Evolutionary conservation across 768 basidiomycete species (phyloP).

Genomic region (Agaricus subrufescens): DNA sequence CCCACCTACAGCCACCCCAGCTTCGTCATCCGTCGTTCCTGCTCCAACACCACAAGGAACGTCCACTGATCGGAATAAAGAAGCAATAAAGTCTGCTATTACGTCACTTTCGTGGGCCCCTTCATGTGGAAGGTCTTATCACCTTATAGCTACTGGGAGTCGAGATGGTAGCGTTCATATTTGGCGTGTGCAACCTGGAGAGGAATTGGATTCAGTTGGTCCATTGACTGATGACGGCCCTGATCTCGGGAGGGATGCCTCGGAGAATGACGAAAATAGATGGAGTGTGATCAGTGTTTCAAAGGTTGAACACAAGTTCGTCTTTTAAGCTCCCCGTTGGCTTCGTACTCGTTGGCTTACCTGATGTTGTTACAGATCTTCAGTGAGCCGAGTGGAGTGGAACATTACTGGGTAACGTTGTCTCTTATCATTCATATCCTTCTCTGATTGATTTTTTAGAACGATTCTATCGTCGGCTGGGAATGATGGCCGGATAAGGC

Average conservation of each 20-base stretch:
- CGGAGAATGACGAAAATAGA: conserved; percentile 40
- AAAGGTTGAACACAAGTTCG: conserved; percentile 83
- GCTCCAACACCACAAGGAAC: not conserved
- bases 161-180: conserved; percentile 88
- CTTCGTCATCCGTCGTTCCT: not conserved
- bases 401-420: conserved; percentile 73
- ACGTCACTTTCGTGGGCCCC: conserved; percentile 92
- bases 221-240: not conserved
- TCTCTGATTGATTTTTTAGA: conserved; percentile 28
- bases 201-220: conserved; percentile 27
- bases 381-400: conserved; percentile 89
- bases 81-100: conserved; percentile 55
- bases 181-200: conserved; percentile 73
- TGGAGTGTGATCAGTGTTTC: conserved; percentile 79
- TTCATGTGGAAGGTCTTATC: conserved; percentile 89
- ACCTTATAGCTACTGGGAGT: conserved; percentile 87
- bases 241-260: conserved; percentile 21
- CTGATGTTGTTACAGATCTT: conserved; percentile 40
- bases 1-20: not conserved
- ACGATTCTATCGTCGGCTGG: conserved; percentile 82
- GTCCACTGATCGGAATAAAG: conserved; percentile 7
- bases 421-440: not conserved
- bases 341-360: not conserved
- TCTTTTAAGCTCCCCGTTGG: not conserved
- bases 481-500: conserved; percentile 74